phyloP scores from a whole-genome alignment of 176 grass and related monocot species.

The Triticum turgidum region DNA sequence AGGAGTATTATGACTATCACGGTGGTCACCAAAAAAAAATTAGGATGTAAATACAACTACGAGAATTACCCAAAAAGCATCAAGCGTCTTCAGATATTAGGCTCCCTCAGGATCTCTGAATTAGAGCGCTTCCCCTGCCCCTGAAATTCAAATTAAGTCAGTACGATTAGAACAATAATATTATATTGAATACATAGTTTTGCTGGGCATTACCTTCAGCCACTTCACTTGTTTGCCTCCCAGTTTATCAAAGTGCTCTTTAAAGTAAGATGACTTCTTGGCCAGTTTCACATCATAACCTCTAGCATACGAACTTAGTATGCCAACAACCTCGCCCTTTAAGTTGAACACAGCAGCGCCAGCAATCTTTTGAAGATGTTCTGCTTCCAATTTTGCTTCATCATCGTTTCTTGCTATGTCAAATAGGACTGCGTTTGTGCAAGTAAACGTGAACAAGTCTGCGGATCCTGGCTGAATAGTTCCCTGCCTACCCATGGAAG shows the following conservation, averaged over 20 bases:
- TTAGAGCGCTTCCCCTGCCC: not conserved
- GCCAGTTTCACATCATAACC: not conserved
- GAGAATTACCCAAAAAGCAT: not conserved
- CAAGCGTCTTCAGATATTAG: not conserved
- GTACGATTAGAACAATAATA: not conserved
- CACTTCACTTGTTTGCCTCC: not conserved
- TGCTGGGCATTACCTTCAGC: not conserved
- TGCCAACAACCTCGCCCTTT: not conserved
- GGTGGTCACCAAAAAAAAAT: not conserved
- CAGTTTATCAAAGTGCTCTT: not conserved
- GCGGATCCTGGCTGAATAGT: not conserved
- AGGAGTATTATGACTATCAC: not conserved
- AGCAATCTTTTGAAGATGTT: not conserved
- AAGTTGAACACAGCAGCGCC: not conserved
- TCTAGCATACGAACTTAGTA: not conserved
- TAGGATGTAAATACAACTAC: not conserved
- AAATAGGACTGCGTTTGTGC: not conserved
- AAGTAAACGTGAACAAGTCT: not conserved
- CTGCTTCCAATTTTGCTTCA: not conserved
- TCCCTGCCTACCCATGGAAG: not conserved
- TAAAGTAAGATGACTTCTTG: not conserved
- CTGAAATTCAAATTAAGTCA: not conserved
- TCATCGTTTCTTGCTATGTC: not conserved
- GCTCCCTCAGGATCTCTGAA: not conserved
- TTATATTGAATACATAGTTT: not conserved